Evolutionary conservation across 2,329 filamentous ascomycete species (phyloP).

Genomic region (Cryphonectria radicalis): DNA sequence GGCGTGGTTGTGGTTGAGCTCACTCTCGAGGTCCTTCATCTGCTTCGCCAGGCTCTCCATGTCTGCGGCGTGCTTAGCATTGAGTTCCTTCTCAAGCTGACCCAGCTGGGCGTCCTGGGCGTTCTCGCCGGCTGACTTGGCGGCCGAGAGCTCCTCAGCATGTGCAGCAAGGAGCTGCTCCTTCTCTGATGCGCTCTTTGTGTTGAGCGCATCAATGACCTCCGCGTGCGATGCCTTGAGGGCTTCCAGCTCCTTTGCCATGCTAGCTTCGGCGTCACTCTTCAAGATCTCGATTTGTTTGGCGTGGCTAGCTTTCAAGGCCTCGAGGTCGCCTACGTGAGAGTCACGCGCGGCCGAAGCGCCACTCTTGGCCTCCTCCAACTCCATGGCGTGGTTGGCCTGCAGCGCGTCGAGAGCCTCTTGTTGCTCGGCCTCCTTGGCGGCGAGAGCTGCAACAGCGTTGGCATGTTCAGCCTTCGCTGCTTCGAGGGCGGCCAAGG

Average conservation of each 20-base stretch:
- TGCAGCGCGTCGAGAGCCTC: conserved; percentile 59
- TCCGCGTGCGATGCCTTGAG: conserved; percentile 51
- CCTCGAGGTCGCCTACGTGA: conserved; percentile 55
- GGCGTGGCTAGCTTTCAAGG: conserved; percentile 58
- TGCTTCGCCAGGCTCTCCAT: conserved; percentile 21
- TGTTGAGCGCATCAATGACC: conserved; percentile 48
- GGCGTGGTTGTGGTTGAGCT: conserved; percentile 37
- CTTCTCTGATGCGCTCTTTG: conserved; percentile 45
- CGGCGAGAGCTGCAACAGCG: conserved; percentile 51
- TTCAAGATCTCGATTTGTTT: conserved; percentile 52
- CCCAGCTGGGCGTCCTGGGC: conserved; percentile 35
- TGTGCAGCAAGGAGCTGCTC: conserved; percentile 43
- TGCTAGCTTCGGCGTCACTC: conserved; percentile 44
- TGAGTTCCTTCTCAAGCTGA: conserved; percentile 36
- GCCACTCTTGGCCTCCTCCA: conserved; percentile 59
- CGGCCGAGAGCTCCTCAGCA: conserved; percentile 37
- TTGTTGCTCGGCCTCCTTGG: conserved; percentile 57
- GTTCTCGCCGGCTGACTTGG: conserved; percentile 35
- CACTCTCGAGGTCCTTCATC: conserved; percentile 25
- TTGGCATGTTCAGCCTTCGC: conserved; percentile 49
- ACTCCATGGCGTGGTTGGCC: conserved; percentile 61
- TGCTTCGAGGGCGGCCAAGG: conserved; percentile 50
- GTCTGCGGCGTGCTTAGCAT: conserved; percentile 25
- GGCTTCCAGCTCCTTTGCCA: conserved; percentile 46
- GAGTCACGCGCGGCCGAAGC: conserved; percentile 54